phyloP scores from a whole-genome alignment of 257 asterid species.

The Prunella vulgaris region DNA sequence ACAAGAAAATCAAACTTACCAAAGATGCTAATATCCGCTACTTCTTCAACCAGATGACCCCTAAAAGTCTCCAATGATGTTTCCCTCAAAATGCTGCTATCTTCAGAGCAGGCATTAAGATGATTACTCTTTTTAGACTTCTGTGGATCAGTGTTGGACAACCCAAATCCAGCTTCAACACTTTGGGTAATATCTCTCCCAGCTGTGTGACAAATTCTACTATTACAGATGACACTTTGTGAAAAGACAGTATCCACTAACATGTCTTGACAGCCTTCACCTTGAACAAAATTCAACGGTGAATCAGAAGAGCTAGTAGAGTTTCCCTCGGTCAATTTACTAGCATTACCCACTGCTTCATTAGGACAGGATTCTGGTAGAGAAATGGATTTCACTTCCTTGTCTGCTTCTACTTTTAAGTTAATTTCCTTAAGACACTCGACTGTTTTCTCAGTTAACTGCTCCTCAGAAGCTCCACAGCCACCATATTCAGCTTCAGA shows the following conservation, averaged over 20 bases:
- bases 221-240: slow-evolving; percentile 2
- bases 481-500: slow-evolving; percentile 17
- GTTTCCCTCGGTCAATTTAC: slow-evolving; percentile 7
- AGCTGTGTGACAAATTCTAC: neutral
- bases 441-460: slow-evolving; percentile 11
- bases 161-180: slow-evolving; percentile 16
- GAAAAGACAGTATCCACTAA: slow-evolving; percentile 12
- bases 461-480: slow-evolving; percentile 22
- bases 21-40: slow-evolving; percentile 2
- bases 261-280: slow-evolving; percentile 17
- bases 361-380: neutral
- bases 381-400: slow-evolving; percentile 5
- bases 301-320: slow-evolving; percentile 10
- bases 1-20: slow-evolving; percentile 5
- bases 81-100: slow-evolving; percentile 6
- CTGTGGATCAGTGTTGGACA: slow-evolving; percentile 15
- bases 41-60: slow-evolving; percentile 8
- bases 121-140: slow-evolving; percentile 5
- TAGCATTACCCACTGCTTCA: slow-evolving; percentile 18
- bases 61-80: neutral
- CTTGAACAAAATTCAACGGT: slow-evolving; percentile 11
- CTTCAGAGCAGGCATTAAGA: slow-evolving; percentile 10
- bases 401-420: slow-evolving; percentile 10
- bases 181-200: slow-evolving; percentile 14
- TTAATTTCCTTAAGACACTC: slow-evolving; percentile 15